phyloP scores from a whole-genome alignment of 2,329 filamentous ascomycete species.

The Fusarium dlaminii region DNA sequence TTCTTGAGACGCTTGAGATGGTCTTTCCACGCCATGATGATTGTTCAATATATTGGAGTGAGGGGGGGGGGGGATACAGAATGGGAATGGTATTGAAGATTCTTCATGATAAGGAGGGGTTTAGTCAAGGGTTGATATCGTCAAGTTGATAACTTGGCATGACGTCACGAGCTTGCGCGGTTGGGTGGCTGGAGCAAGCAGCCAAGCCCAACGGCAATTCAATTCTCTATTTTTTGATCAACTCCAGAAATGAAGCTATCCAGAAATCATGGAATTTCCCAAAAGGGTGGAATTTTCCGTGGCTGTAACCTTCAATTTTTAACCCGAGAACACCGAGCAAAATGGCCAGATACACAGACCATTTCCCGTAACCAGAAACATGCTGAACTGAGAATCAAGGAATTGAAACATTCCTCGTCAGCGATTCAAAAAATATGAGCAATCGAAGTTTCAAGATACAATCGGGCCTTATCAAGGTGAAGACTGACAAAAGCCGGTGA shows the following conservation, averaged over 20 bases:
- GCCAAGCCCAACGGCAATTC: neutral
- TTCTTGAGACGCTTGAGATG: constrained; percentile 52
- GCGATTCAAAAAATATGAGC: neutral
- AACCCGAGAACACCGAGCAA: neutral
- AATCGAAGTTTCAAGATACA: neutral
- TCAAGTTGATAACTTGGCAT: constrained; percentile 16
- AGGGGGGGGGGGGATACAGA: too few species aligned
- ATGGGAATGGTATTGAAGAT: neutral
- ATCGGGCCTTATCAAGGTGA: constrained; percentile 13
- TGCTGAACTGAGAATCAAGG: neutral
- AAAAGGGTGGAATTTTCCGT: neutral
- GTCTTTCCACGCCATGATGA: constrained; percentile 50
- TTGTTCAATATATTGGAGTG: too few species aligned
- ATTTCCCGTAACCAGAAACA: neutral
- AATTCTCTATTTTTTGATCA: neutral
- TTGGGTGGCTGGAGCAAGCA: constrained; percentile 10
- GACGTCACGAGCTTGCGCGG: constrained; percentile 25
- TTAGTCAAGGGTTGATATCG: neutral
- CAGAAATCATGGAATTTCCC: neutral
- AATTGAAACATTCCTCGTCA: neutral
- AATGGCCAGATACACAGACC: neutral
- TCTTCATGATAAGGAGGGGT: neutral
- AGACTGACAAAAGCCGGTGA: neutral
- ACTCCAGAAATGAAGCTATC: neutral
- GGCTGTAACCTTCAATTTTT: neutral